Conservation (phyloP, 305 asterid species). For the Fraxinus nigra region DNA sequence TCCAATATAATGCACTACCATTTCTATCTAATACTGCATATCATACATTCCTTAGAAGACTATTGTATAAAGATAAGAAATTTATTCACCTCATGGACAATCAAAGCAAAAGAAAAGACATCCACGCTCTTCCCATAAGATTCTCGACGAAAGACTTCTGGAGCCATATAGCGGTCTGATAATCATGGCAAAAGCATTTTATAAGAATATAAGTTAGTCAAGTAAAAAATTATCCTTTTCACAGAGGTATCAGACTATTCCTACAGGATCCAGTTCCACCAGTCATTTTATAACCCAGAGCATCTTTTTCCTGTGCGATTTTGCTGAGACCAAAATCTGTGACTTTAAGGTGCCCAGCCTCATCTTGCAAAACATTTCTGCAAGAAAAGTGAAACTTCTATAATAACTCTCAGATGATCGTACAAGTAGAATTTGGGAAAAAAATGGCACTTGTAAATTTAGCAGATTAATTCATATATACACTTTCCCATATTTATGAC, state of each 20-base stretch:
- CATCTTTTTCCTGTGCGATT: conserved; percentile 52
- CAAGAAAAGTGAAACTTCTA: conserved; percentile 14
- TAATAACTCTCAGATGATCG: background rate
- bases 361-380: conserved; percentile 67
- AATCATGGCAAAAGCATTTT: conserved; percentile 14
- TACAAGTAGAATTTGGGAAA: background rate
- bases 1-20: background rate
- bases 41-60: background rate
- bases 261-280: conserved; percentile 75
- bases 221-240: background rate
- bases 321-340: conserved; percentile 72
- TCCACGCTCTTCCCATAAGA: conserved; percentile 64
- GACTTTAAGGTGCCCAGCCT: conserved; percentile 66
- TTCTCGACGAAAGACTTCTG: conserved; percentile 72
- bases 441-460: background rate
- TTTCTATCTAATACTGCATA: background rate
- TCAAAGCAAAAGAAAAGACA: conserved; percentile 60
- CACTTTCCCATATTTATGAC: background rate
- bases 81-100: conserved; percentile 56
- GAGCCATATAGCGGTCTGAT: conserved; percentile 75
- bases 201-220: background rate
- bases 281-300: conserved; percentile 53
- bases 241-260: conserved; percentile 1
- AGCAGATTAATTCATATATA: background rate
- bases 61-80: background rate